Evolutionary conservation across 306 rosid species (phyloP), one percentile per base, ranked within the genome.

Genomic region (Hippophae tibetana): DNA sequence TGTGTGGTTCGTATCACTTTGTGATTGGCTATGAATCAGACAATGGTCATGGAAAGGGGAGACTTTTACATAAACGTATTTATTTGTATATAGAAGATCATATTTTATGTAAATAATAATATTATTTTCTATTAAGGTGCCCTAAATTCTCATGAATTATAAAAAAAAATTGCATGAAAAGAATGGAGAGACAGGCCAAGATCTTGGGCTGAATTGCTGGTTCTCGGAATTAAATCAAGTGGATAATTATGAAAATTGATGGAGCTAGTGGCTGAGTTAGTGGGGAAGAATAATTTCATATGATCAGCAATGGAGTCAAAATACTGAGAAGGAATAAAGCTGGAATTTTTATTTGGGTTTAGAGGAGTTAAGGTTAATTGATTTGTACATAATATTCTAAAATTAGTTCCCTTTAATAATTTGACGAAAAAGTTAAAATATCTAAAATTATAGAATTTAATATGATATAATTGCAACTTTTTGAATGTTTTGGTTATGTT

Each of bases 181-280:
- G 78, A 72, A 53, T 86, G 97, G 43, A 89, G 87, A 38, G 93
- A 86, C 6, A 89, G 80, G 23, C 87, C 95, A 27, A 86, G 92
- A 72, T 89, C 78, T 66, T 78, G 66, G 13, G 72, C 48, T 48
- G 80, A 68, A 69, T 71, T 73, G 61, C 62, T 70, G 52, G 65
- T 72, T 61, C 84, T 78, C 25, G 75, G 66, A 62, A 81, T 76
- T 52, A 79, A 71, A 26, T 74, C 80, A 57, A 74, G 46, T 52
- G 82, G 76, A 66, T 86, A 84, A 61, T 41, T 74, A 10, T 74
- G 84, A 43, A 89, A 89, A 66, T 84, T 76, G 62, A 78, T 58
- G 58, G 92, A 63, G 10, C 84, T 69, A 49, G 76, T 58, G 0
- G 86, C 76, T 23, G 86, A 70, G 58, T 60, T 86, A 40, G 87